Evolutionary conservation across 2,329 filamentous ascomycete genomes (phyloP), one percentile per base, ranked within the genome.

Genomic region (Sporothrix pseudoabietina): DNA sequence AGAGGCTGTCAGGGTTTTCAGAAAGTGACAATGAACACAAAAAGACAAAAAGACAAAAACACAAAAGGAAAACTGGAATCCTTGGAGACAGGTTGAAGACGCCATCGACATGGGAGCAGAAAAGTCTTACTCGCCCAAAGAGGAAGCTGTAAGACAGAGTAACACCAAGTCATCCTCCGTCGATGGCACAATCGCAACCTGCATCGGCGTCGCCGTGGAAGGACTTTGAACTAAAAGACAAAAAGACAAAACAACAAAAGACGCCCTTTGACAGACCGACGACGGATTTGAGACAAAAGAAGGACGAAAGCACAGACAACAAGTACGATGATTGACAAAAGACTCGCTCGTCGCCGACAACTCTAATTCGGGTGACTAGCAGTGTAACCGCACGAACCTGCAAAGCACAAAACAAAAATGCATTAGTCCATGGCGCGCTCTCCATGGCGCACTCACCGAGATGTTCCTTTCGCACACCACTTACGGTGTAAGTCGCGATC

Each of bases 211-310:
- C 14, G 30, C 55, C 55, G 55, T 59, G 14, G 55, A 19, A 55
- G 16, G 47, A 52, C 16, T 7, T 26, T 14, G 52, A 22, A 26
- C 26, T 1, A 26, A 26, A 26, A 26, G 26, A 26, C n/a, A 26
- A 2, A 26, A 26, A 26, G 26, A 52, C 16, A n/a, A 30, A 26
- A 16, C 3, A 6, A 4, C 14, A 35, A 59, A 35, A 35, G 30
- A 35, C 55, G 55, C 55, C 55, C 7, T 59, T 59, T 35, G 55
- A 59, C 55, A 59, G 55, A 59, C 55, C 55, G 55, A 59, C 30
- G 14, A n/a, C 30, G 19, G 19, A 35, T 35, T 5, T 35, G 30
- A 19, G 7, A 5, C 32, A 16, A n/a, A 30, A 35, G 14, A n/a
- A 9, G 19, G 12, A 35, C 14, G 6, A 59, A 35, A 35, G 55